Conservation (phyloP, 2,329 filamentous ascomycete genomes). For the Ophiostoma sp. region DNA sequence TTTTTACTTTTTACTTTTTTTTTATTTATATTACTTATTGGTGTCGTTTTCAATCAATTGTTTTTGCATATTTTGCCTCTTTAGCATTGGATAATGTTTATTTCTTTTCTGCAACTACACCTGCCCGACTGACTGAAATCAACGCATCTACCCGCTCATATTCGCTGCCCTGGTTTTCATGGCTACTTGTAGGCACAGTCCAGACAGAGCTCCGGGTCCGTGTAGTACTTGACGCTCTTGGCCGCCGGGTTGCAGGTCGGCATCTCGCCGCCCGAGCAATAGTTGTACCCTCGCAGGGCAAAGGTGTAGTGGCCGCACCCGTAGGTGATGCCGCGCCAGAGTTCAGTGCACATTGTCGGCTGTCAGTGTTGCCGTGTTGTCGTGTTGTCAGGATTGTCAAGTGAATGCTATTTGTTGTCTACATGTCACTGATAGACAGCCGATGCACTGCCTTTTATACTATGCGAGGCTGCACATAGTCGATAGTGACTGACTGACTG, state of each 20-base stretch:
- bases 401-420: too few relatives aligned
- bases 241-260: not conserved
- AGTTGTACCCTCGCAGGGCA: not conserved
- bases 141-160: not conserved
- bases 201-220: not conserved
- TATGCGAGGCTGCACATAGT: not conserved
- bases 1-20: not conserved
- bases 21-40: not conserved
- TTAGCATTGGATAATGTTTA: slow-evolving; percentile 4
- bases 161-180: too few relatives aligned
- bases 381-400: not conserved
- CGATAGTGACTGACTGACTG: too few relatives aligned
- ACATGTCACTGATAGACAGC: too few relatives aligned
- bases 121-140: not conserved
- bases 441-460: not conserved
- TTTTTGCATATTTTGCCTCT: not conserved
- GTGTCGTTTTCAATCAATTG: not conserved
- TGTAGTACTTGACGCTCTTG: too few relatives aligned
- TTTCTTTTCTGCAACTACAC: not conserved
- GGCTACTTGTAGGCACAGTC: not conserved
- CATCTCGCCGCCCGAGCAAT: not conserved
- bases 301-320: not conserved
- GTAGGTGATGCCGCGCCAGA: not conserved
- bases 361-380: not conserved
- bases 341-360: not conserved